Conservation (phyloP, 495 filamentous ascomycete species). For the Choiromyces venosus region DNA sequence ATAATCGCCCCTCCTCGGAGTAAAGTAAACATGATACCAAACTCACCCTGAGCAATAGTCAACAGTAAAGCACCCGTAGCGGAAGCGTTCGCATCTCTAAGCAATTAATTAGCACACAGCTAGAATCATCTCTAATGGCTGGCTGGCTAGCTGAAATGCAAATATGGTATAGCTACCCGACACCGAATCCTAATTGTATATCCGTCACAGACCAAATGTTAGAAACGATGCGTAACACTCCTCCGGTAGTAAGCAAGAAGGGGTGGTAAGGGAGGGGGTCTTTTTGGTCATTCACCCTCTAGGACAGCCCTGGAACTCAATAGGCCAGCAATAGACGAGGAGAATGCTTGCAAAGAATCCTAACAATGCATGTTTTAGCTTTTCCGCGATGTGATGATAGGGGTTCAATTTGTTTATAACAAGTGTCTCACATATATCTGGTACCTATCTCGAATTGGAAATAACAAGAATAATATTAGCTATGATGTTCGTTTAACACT, state of each 20-base stretch:
- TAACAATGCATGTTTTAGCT: slow-evolving; percentile 40
- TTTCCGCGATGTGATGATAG: background rate
- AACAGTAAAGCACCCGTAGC: slow-evolving; percentile 83
- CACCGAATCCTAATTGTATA: slow-evolving; percentile 62
- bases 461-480: background rate
- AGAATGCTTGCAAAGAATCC: slow-evolving; percentile 96
- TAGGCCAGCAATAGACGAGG: slow-evolving; percentile 83
- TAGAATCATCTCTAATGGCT: slow-evolving; percentile 8
- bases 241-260: background rate
- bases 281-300: slow-evolving; percentile 54
- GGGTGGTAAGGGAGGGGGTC: background rate
- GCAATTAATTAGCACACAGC: slow-evolving; percentile 17
- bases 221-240: slow-evolving; percentile 19
- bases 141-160: slow-evolving; percentile 10
- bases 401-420: background rate
- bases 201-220: slow-evolving; percentile 17
- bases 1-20: background rate
- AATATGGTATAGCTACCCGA: slow-evolving; percentile 48
- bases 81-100: slow-evolving; percentile 68
- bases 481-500: background rate
- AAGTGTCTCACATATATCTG: slow-evolving; percentile 59
- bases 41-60: slow-evolving; percentile 73
- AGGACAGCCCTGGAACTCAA: slow-evolving; percentile 84
- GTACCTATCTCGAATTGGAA: slow-evolving; percentile 51
- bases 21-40: background rate